A percentile compares a stretch with the other conserved stretches of the same genome.
phyloP scores from a whole-genome alignment of 2,329 filamentous ascomycete genomes.

The Pseudogymnoascus sp. region DNA sequence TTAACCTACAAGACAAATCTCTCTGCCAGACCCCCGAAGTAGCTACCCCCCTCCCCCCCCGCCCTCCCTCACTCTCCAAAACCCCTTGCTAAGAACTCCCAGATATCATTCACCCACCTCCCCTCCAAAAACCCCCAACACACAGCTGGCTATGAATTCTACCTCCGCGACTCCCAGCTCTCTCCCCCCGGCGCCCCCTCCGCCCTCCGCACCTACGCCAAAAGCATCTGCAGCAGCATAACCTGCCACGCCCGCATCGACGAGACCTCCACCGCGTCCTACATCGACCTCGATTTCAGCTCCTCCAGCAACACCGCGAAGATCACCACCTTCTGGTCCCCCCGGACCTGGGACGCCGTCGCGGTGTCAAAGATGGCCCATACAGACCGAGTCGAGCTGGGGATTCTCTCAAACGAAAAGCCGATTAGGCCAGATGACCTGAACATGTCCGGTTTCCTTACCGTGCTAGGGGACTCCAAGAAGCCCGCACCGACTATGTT shows the following conservation, averaged over 20 bases:
- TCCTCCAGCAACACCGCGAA: conserved; percentile 56
- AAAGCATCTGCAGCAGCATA: background rate
- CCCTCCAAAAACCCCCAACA: conserved; percentile 37
- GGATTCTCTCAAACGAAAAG: conserved; percentile 61
- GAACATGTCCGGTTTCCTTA: conserved; percentile 68
- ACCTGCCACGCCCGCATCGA: background rate
- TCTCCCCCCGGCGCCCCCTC: background rate
- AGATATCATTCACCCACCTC: conserved; percentile 55
- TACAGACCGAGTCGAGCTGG: conserved; percentile 64
- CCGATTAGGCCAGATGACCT: conserved; percentile 64
- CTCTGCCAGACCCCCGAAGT: conserved; percentile 47
- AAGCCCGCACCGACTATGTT: conserved; percentile 71
- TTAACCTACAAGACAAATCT: conserved; percentile 39
- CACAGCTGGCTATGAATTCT: background rate
- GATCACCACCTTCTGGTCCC: conserved; percentile 56
- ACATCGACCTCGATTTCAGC: conserved; percentile 72
- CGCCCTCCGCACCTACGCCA: background rate
- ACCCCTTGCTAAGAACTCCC: conserved; percentile 12
- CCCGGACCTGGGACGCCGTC: conserved; percentile 19
- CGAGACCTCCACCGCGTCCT: conserved; percentile 21
- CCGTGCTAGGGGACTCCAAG: conserved; percentile 66
- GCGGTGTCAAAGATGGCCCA: conserved; percentile 22
- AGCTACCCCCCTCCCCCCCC: conserved; percentile 12
- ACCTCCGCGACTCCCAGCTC: background rate
- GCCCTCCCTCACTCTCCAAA: background rate